Evolutionary conservation across 768 basidiomycete genomes (phyloP), one percentile per base, ranked within the genome.

Genomic region (Lactarius indigo): DNA sequence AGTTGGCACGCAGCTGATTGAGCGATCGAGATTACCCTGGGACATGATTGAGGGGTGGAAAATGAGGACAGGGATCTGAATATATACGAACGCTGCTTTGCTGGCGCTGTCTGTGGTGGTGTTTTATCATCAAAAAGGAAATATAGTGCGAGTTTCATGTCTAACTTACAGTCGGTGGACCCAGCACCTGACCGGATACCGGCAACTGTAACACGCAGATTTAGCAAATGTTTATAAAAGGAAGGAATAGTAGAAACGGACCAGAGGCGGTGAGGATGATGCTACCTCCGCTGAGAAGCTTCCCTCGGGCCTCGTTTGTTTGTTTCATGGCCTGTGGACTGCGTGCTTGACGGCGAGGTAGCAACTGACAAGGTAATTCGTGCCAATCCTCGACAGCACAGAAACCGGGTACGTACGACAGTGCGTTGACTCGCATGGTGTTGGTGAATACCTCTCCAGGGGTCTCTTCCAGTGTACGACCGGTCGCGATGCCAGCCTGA

Each of bases 301-400:
- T 96, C 31, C 91, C 90, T 62, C 82, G 80, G 13, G 85, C 84
- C 17, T 84, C 73, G 71, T 91, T 88, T 7, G 84, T 76, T 73
- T 85, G 81, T 71, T 81, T 76, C 94, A 98, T 96, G 7, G 92
- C 94, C 94, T 30, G 80, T 80, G 1, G 94, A 92, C n/a, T 5
- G 85, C 96, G 74, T 94, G 78, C 73, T 96, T 96, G 66, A 96
- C 80, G 9, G 94, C 96, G 18, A 97, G 80, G 79, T 96, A 97
- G 71, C 90, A 91, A 12, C 95, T 96, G 17, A 63, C 63, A 42
- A 42, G 47, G 28, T 31, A 15, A 13, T 33, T 33, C 63, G 37
- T 75, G 18, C 28, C 26, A 13, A 52, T n/a, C 35, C 42, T 18
- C 3, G 39, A 42, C 28, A 15, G 26, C 47, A 18, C 28, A 35